Evolutionary conservation across 2,329 filamentous ascomycete genomes (phyloP).

Genomic region (Fusarium hainanense): DNA sequence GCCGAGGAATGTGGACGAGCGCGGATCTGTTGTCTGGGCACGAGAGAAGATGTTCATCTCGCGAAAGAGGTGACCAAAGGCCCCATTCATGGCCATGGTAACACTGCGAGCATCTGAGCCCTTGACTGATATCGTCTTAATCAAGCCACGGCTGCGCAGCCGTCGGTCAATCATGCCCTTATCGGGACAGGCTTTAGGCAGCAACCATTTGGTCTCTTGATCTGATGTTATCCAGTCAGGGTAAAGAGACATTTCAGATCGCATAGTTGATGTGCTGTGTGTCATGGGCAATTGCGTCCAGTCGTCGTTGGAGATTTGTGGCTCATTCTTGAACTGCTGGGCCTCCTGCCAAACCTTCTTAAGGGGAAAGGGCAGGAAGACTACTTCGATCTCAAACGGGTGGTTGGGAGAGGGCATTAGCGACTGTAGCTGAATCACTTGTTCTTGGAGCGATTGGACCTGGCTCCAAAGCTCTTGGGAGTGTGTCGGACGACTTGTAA

Average conservation of each 20-base stretch:
- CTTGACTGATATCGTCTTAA: slow-evolving; percentile 71
- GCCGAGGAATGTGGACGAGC: slow-evolving; percentile 63
- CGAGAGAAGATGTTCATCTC: slow-evolving; percentile 55
- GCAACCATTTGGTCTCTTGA: slow-evolving; percentile 68
- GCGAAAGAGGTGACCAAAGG: slow-evolving; percentile 69
- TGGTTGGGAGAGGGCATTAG: slow-evolving; percentile 69
- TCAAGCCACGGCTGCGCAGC: slow-evolving; percentile 78
- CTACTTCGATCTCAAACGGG: slow-evolving; percentile 81
- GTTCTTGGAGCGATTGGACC: slow-evolving; percentile 61
- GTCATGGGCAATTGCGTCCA: slow-evolving; percentile 67
- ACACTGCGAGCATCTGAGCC: slow-evolving; percentile 75
- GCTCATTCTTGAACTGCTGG: slow-evolving; percentile 58
- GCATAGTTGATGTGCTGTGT: slow-evolving; percentile 56
- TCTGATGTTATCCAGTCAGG: slow-evolving; percentile 60
- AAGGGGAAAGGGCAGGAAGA: slow-evolving; percentile 77
- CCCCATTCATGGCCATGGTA: slow-evolving; percentile 68
- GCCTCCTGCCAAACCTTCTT: slow-evolving; percentile 66
- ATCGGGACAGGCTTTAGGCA: slow-evolving; percentile 74
- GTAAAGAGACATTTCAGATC: slow-evolving; percentile 61
- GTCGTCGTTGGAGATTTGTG: slow-evolving; percentile 56
- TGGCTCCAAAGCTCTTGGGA: slow-evolving; percentile 62
- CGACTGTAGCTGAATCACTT: slow-evolving; percentile 67
- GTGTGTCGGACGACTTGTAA: slow-evolving; percentile 53
- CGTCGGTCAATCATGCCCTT: slow-evolving; percentile 73
- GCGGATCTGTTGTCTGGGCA: slow-evolving; percentile 42